Percentiles rank a stretch among this genome's conserved stretches.
phyloP scores from a whole-genome alignment of 108 stramenopile genomes.

The Seminavis robusta region DNA sequence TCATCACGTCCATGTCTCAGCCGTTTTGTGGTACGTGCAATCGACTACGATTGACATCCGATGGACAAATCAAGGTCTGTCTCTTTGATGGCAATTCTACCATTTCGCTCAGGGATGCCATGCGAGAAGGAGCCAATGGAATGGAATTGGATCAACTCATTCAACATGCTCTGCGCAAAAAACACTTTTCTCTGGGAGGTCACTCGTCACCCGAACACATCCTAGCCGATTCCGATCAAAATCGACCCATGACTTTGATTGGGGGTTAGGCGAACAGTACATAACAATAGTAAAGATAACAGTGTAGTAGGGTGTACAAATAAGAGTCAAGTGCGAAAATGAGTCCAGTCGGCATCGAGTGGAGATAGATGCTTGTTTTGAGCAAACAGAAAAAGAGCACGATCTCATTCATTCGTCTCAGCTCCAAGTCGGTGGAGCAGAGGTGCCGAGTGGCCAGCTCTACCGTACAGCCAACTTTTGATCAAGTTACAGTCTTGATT shows the following conservation, averaged over 20 bases:
- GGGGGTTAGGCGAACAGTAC: slow-evolving; percentile 94
- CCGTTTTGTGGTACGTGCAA: slow-evolving; percentile 98
- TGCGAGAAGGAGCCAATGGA: slow-evolving; percentile 55
- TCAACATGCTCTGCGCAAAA: slow-evolving; percentile 73
- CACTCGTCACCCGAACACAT: slow-evolving; percentile 81
- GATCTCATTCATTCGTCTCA: too few relatives aligned
- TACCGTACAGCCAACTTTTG: too few relatives aligned
- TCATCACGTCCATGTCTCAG: slow-evolving; percentile 98
- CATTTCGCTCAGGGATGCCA: slow-evolving; percentile 80
- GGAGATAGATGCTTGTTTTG: too few relatives aligned
- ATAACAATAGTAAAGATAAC: too few relatives aligned
- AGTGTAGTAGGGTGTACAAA: too few relatives aligned
- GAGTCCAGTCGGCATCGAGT: too few relatives aligned
- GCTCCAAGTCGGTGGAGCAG: too few relatives aligned
- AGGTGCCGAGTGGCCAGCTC: too few relatives aligned
- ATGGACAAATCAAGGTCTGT: slow-evolving; percentile 96
- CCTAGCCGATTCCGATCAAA: slow-evolving; percentile 62
- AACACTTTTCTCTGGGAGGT: slow-evolving; percentile 88
- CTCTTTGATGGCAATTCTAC: slow-evolving; percentile 89
- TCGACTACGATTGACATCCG: slow-evolving; percentile 95
- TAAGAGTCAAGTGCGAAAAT: too few relatives aligned
- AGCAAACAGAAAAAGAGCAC: too few relatives aligned
- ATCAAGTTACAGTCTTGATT: too few relatives aligned
- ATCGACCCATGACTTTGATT: slow-evolving; percentile 97
- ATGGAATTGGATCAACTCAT: slow-evolving; percentile 57